Evolutionary conservation across 2,329 filamentous ascomycete genomes (phyloP).

Genomic region (Monosporascus sp.): DNA sequence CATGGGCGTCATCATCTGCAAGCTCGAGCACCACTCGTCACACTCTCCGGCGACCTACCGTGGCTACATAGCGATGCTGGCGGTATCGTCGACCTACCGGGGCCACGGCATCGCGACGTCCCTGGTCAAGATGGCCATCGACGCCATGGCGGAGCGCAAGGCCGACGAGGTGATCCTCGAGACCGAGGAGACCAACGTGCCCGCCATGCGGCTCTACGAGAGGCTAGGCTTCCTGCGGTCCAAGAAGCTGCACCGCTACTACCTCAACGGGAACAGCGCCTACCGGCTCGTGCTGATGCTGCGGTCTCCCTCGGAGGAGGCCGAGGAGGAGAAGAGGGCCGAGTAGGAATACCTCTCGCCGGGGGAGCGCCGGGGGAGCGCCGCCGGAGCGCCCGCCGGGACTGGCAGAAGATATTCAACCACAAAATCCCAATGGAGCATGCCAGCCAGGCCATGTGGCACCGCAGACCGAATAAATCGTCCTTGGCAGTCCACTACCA

Average conservation of each 20-base stretch:
- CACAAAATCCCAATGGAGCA: no score
- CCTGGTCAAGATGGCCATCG: slow-evolving; percentile 84
- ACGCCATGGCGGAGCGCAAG: slow-evolving; percentile 76
- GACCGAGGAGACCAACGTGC: slow-evolving; percentile 87
- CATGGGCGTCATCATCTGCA: slow-evolving; percentile 89
- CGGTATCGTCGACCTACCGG: slow-evolving; percentile 74
- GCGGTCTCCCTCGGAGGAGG: slow-evolving; percentile 37
- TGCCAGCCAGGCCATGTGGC: no score
- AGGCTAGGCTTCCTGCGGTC: slow-evolving; percentile 84
- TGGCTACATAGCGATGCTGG: slow-evolving; percentile 98
- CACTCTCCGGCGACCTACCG: slow-evolving; percentile 69
- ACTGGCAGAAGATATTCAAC: no score
- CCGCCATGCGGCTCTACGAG: slow-evolving; percentile 90
- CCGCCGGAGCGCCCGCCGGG: no score
- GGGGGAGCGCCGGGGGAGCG: no score
- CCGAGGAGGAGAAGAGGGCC: slow-evolving; percentile 1
- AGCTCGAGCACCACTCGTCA: slow-evolving; percentile 83
- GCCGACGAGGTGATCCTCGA: slow-evolving; percentile 95
- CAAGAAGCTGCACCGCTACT: slow-evolving; percentile 91
- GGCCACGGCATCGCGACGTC: slow-evolving; percentile 83
- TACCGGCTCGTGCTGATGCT: slow-evolving; percentile 82
- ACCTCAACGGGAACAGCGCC: slow-evolving; percentile 92
- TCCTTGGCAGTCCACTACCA: no score
- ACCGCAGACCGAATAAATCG: no score
- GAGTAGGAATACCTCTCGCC: slow-evolving; percentile 3